Evolutionary conservation across 257 asterid genomes (phyloP), one percentile per base, ranked within the genome.

Genomic region (Scutellaria baicalensis): DNA sequence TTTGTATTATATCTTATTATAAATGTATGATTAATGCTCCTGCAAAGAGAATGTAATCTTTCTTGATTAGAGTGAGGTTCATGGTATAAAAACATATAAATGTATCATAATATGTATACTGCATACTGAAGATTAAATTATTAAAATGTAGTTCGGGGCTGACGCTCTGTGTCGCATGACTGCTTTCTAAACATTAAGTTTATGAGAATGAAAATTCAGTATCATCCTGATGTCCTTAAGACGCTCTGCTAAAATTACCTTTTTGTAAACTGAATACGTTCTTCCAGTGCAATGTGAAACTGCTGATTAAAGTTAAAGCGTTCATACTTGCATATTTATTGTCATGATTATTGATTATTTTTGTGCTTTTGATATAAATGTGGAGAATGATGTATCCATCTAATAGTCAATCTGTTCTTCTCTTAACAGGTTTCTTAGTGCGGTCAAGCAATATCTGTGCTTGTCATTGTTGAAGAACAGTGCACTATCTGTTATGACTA

Each of bases 381-480:
- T 56, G 51, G 74, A 69, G 39, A 43, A n/a, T 74, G 66, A 14
- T 75, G 62, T 51, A 35, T 72, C 42, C 8, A 31, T 27, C 42
- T 51, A 17, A 57, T 76, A 59, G 54, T 84, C 75, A 62, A 76
- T 58, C n/a, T 40, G 17, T 33, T 73, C 27, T 49, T 76, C 73
- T 80, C 48, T 73, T 60, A 62, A 57, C 98, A 92, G 98, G 86
- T 92, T 93, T 81, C 94, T 90, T 74, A 85, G 83, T 77, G 95
- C 84, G 73, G 86, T 90, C 70, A 90, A 93, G 88, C 98, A 93
- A 76, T 93, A 77, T 72, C 83, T 93, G 23, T 93, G 98, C 88
- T 74, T 93, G 80, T 93, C 98, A 59, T 79, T 93, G 85, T 82
- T 93, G 89, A 93, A 93, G 92, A 93, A 93, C 87, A 93, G 98